A percentile compares a stretch with the other conserved stretches of the same genome.
These are phyloP conservation scores for Phytomonas sp. DNA, from an alignment of 208 protist genomes.

Conservation along the genomic window DNA sequence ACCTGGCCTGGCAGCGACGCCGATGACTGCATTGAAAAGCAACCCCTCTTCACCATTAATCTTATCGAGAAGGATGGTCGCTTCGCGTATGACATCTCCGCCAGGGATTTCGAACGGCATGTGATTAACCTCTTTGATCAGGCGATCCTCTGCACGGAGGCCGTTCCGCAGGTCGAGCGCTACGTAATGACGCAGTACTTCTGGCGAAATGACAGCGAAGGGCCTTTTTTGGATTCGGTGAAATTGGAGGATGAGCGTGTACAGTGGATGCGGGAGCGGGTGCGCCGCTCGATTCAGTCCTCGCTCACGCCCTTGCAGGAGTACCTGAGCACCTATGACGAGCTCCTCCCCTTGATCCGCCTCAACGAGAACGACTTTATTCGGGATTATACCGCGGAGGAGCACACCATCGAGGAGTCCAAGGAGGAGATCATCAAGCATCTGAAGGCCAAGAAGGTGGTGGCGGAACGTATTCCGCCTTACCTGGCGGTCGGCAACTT, in stretches of 20 bases:
- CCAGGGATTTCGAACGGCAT: conserved; percentile 74
- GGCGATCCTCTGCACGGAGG: conserved; percentile 84
- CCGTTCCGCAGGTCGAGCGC: conserved; percentile 89
- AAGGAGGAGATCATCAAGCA: conserved; percentile 89
- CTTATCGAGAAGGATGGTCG: conserved; percentile 68
- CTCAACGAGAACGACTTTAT: conserved; percentile 87
- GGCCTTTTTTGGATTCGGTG: conserved; percentile 86
- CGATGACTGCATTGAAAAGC: conserved; percentile 90
- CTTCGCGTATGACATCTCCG: conserved; percentile 87
- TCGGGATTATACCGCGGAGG: conserved; percentile 62
- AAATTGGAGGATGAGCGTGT: conserved; percentile 83
- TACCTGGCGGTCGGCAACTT: conserved; percentile 92
- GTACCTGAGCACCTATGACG: conserved; percentile 87
- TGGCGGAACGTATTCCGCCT: conserved; percentile 86
- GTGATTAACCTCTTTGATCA: conserved; percentile 85
- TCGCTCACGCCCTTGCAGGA: conserved; percentile 80
- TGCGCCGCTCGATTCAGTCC: conserved; percentile 40
- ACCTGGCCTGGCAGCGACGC: conserved; percentile 88
- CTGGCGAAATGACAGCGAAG: conserved; percentile 86
- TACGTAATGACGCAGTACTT: conserved; percentile 93
- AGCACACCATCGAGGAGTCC: conserved; percentile 87
- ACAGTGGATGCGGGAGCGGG: conserved; percentile 50
- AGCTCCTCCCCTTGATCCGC: conserved; percentile 81
- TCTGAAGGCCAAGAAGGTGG: conserved; percentile 77
- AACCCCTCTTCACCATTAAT: conserved; percentile 89